phyloP scores from a whole-genome alignment of 192 early-diverging fungal species.

The Podila minutissima region DNA sequence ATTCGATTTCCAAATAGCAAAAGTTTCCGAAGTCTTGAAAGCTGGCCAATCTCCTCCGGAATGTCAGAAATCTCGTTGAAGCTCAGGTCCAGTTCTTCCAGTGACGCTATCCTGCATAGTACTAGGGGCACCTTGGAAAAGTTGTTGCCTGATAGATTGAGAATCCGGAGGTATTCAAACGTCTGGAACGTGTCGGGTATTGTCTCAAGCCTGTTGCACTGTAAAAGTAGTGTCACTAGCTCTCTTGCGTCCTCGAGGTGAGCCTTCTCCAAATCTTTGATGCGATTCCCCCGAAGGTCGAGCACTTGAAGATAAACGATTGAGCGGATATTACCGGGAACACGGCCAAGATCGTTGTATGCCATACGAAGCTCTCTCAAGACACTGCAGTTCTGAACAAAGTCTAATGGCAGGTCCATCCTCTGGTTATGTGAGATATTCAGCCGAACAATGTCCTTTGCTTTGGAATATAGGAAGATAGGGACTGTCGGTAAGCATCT shows the following conservation, averaged over 20 bases:
- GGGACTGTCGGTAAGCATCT: slow-evolving; percentile 83
- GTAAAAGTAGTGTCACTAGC: slow-evolving; percentile 70
- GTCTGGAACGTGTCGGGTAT: slow-evolving; percentile 73
- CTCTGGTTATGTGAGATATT: slow-evolving; percentile 85
- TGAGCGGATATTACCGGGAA: slow-evolving; percentile 74
- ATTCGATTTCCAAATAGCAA: slow-evolving; percentile 82
- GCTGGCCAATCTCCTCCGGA: slow-evolving; percentile 75
- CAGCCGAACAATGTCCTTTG: slow-evolving; percentile 77
- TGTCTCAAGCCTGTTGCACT: slow-evolving; percentile 77
- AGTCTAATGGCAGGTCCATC: slow-evolving; percentile 85
- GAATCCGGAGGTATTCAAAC: slow-evolving; percentile 65
- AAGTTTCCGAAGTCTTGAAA: slow-evolving; percentile 67
- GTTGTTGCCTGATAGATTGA: slow-evolving; percentile 87
- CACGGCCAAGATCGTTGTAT: slow-evolving; percentile 72
- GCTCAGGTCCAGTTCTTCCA: slow-evolving; percentile 80
- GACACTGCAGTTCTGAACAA: slow-evolving; percentile 78
- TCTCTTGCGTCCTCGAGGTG: slow-evolving; percentile 69
- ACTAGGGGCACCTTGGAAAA: slow-evolving; percentile 73
- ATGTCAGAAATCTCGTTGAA: slow-evolving; percentile 85
- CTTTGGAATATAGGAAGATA: slow-evolving; percentile 77
- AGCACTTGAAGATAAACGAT: slow-evolving; percentile 74
- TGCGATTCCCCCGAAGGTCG: slow-evolving; percentile 82
- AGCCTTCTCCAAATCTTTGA: slow-evolving; percentile 70
- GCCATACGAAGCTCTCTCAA: slow-evolving; percentile 75
- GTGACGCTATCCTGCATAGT: slow-evolving; percentile 65